Evolutionary conservation across 805 yeast species (phyloP), one percentile per base, ranked within the genome.

Genomic region (Cyberlindnera misumaiensis): DNA sequence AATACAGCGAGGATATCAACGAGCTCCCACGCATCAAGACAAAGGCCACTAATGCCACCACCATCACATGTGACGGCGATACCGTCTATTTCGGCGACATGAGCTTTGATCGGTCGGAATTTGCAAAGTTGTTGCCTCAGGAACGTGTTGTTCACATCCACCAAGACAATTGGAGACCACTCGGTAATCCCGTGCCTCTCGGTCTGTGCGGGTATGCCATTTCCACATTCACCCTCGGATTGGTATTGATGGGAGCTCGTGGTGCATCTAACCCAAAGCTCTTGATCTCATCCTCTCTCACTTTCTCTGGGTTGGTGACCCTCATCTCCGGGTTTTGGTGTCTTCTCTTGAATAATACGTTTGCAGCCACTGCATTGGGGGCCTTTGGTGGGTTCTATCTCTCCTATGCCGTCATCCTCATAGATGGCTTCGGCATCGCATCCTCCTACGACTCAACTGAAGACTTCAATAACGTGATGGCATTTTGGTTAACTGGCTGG

Each of bases 321-420:
- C 51, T 71, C 4, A 59, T 73, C 30, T 70, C 71, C 28, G 81
- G 81, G 3, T 47, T 72, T 9, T 67, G 76, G 65, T 74, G 76
- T 48, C 52, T 74, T 35, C 45, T 67, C 14, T 50, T 67, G 28
- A 77, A 77, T 34, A 74, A 73, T 53, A 70, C 77, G 1, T 75
- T 77, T 68, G 80, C 75, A 17, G 70, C 69, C 28, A 68, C 76
- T 32, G 73, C 75, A 1, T 64, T 75, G 36, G 58, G 67, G 20
- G 66, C 70, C 52, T 75, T 68, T 57, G 80, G 80, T 17, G 73
- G 76, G 1, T 75, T 75, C 52, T 75, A 77, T 73, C 56, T 70
- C 38, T 60, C 72, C 4, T 74, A 64, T 49, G 72, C 73, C 3
- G 67, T 70, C 38, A 58, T 74, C 6, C 52, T 64, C 39, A 65